These are phyloP conservation scores for Fraxinus cuspidata DNA, from an alignment of 257 asterid species.

Conservation along the genomic window DNA sequence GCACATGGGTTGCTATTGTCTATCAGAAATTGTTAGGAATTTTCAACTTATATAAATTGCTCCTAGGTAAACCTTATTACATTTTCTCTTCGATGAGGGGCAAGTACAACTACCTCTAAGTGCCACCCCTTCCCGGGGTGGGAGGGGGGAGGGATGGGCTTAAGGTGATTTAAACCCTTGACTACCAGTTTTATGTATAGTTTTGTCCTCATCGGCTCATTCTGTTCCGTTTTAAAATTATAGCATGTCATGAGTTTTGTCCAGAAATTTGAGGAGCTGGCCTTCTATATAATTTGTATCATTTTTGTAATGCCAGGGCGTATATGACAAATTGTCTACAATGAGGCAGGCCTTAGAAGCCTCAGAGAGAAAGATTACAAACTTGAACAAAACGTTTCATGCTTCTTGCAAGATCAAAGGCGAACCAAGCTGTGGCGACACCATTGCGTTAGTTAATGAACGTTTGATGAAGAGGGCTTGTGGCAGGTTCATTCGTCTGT, in stretches of 20 bases:
- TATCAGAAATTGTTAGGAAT: neutral
- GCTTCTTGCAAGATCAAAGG: constrained; percentile 55
- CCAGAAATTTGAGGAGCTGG: constrained; percentile 14
- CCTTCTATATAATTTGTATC: constrained; percentile 22
- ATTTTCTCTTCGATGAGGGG: neutral
- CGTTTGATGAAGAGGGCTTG: constrained; percentile 53
- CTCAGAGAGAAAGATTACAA: constrained; percentile 48
- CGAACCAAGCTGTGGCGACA: constrained; percentile 50
- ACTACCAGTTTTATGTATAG: constrained; percentile 4
- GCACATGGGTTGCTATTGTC: neutral
- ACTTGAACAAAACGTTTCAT: constrained; percentile 50
- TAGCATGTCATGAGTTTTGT: constrained; percentile 10
- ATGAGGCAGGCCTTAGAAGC: constrained; percentile 58
- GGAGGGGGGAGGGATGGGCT: neutral
- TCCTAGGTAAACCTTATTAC: neutral
- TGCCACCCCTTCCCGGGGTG: neutral
- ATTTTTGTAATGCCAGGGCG: constrained; percentile 44
- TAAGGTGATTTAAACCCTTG: constrained; percentile 11
- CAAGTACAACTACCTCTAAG: neutral
- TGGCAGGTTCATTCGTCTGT: constrained; percentile 51
- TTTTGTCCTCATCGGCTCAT: neutral
- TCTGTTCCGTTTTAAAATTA: constrained; percentile 1
- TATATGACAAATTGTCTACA: constrained; percentile 45
- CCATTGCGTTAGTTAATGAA: constrained; percentile 51
- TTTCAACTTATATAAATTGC: neutral